Evolutionary conservation across 139 green algal genomes (phyloP), one percentile per base, ranked within the genome.

Genomic region (Limnomonas spitsbergensis): DNA sequence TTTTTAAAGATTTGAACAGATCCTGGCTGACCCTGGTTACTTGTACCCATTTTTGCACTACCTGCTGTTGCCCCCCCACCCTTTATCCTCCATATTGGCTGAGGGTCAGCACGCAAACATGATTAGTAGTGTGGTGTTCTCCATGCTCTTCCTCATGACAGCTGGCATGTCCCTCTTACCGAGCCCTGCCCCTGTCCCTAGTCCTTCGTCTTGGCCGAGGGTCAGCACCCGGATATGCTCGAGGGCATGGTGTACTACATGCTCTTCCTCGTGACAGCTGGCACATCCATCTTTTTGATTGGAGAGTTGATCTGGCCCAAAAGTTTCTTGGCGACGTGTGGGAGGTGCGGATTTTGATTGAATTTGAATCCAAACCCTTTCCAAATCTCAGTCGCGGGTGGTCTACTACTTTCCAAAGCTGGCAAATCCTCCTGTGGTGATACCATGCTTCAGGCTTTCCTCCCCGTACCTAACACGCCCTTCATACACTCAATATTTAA

Each of bases 211-310:
- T 68, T 82, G 2, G 34, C 20, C 9, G 24, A 77, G 38, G 68
- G 37, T 6, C 4, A 67, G 52, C 34, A 82, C 37, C 4, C 24
- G 36, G 69, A 82, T 68, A 82, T 82, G 77, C 68, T 82, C 52
- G 77, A 72, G 24, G 38, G 24, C 32, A 77, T 78, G 69, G n/a
- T 38, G 32, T 82, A 77, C 69, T 76, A 67, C 7, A 24, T 77
- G 47, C 36, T 82, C 35, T 77, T 66, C 77, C 14, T 77, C 34
- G 47, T 73, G 2, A 40, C 53, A 1, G 36, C 37, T 1, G 47
- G 1, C 36, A 82, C 77, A 27, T 34, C 68, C 24, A 1, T 73
- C 3, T 56, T 38, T 31, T 36, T 77, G 35, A 2, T 77, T 14
- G 29, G 20, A 3, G 77, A 82, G 77, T 29, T 77, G 47, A 47